These are phyloP conservation scores for Penicillium hesseltinei DNA, from an alignment of 2,329 filamentous ascomycete genomes.

Conservation along the genomic window DNA sequence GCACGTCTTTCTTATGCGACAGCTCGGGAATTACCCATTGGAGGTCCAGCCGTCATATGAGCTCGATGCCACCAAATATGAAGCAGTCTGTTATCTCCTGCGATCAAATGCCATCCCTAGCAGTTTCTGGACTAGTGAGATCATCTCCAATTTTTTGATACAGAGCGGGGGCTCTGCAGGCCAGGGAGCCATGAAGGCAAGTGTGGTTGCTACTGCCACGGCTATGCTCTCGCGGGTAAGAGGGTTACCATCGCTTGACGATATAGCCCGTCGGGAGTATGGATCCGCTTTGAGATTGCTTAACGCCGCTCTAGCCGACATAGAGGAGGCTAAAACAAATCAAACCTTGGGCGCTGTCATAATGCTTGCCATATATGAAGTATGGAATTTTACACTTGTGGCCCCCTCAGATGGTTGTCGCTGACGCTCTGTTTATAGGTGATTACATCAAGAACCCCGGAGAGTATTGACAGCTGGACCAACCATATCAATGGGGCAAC, in stretches of 20 bases:
- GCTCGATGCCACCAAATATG: slow-evolving; percentile 27
- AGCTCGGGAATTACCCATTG: slow-evolving; percentile 16
- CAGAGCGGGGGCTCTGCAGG: slow-evolving; percentile 23
- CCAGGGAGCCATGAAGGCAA: slow-evolving; percentile 40
- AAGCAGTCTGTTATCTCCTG: slow-evolving; percentile 39
- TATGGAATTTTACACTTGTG: slow-evolving; percentile 30
- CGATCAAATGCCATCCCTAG: slow-evolving; percentile 35
- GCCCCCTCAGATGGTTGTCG: neutral
- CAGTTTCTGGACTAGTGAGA: slow-evolving; percentile 26
- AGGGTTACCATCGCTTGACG: slow-evolving; percentile 48
- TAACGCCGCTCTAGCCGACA: slow-evolving; percentile 33
- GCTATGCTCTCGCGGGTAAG: slow-evolving; percentile 58
- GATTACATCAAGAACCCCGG: slow-evolving; percentile 42
- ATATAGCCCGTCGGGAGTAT: slow-evolving; percentile 54
- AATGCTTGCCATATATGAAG: slow-evolving; percentile 62
- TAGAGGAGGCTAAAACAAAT: slow-evolving; percentile 37
- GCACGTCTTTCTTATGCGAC: slow-evolving; percentile 14
- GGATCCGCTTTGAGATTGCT: slow-evolving; percentile 51
- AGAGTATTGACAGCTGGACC: slow-evolving; percentile 53
- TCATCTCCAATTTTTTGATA: slow-evolving; percentile 23
- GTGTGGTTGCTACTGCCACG: slow-evolving; percentile 58
- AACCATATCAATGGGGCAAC: slow-evolving; percentile 61
- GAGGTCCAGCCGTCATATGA: slow-evolving; percentile 26
- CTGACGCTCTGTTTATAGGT: slow-evolving; percentile 25
- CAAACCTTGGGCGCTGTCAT: slow-evolving; percentile 55